Evolutionary conservation across 1,284 basidiomycete species (phyloP), one percentile per base, ranked within the genome.

Genomic region (Heterobasidion occidentale): DNA sequence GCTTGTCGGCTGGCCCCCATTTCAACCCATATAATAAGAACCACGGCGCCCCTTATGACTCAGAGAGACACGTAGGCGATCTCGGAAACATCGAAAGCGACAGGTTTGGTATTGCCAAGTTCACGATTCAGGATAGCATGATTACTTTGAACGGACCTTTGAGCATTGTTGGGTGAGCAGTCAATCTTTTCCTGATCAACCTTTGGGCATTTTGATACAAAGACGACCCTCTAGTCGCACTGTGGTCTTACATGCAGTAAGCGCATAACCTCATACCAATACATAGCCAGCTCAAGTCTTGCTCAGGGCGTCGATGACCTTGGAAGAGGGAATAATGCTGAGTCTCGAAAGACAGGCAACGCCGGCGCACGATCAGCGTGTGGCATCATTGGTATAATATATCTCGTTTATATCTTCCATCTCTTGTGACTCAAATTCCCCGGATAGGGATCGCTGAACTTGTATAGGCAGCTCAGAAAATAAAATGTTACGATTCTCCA

Each of bases 21-120:
- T 92, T 84, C 75, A 92, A 92, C 72, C 88, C 88, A 0, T 77
- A 77, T 66, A 74, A 71, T 36, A 76, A 78, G 64, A 79, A 73
- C 38, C 90, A 92, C 64, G 89, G 89, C 56, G 83, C 77, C 5
- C 87, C 80, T 20, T 67, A 69, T 11, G 81, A 82, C 65, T 48
- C 64, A 1, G 74, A 76, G 58, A 76, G 89, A 60, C 90, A 92
- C 69, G 80, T 87, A 33, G 90, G 90, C 15, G 90, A 93, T 67
- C 71, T 92, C 58, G 90, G 89, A 44, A 87, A 92, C 68, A 81
- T 92, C 64, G 65, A 78, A 63, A 79, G 80, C 56, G 79, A 92
- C 66, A 71, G 68, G 15, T 65, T 71, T 52, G 90, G 90, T 47
- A 74, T 73, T 36, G 85, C 83, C 20, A 70, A 67, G 27, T 75